Evolutionary conservation across 2,329 filamentous ascomycete species (phyloP).

Genomic region (Nigrospora sphaerica): DNA sequence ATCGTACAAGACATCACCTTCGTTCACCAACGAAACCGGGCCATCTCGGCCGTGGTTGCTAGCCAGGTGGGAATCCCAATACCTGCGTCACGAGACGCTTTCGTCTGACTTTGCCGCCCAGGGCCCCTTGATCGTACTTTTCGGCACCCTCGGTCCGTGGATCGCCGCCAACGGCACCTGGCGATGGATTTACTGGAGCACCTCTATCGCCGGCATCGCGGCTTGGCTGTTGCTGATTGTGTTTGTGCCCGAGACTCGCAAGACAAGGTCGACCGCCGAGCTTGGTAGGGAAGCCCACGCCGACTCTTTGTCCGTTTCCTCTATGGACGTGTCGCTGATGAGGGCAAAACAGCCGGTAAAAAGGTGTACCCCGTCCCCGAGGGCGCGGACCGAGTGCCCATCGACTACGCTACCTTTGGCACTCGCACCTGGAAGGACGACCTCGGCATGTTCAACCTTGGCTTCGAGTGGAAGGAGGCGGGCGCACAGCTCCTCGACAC

Average conservation of each 20-base stretch:
- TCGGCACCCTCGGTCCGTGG: conserved; percentile 9
- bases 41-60: conserved; percentile 21
- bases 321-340: background rate
- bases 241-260: conserved; percentile 27
- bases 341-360: conserved; percentile 7
- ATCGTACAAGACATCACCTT: conserved; percentile 31
- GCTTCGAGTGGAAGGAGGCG: conserved; percentile 18
- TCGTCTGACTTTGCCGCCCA: background rate
- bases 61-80: conserved; percentile 11
- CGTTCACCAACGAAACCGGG: conserved; percentile 27
- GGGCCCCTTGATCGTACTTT: background rate
- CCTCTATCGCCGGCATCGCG: conserved; percentile 19
- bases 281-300: conserved; percentile 11
- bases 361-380: conserved; percentile 14
- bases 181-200: conserved; percentile 28
- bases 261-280: conserved; percentile 20
- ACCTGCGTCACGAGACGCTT: background rate
- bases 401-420: conserved; percentile 18
- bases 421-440: conserved; percentile 21
- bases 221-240: conserved; percentile 25
- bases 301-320: background rate
- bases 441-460: conserved; percentile 22
- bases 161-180: conserved; percentile 22
- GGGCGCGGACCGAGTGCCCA: conserved; percentile 16
- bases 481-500: conserved; percentile 17